phyloP scores from a whole-genome alignment of 2,329 filamentous ascomycete genomes.

The Arthrobotrys pseudoclavata region DNA sequence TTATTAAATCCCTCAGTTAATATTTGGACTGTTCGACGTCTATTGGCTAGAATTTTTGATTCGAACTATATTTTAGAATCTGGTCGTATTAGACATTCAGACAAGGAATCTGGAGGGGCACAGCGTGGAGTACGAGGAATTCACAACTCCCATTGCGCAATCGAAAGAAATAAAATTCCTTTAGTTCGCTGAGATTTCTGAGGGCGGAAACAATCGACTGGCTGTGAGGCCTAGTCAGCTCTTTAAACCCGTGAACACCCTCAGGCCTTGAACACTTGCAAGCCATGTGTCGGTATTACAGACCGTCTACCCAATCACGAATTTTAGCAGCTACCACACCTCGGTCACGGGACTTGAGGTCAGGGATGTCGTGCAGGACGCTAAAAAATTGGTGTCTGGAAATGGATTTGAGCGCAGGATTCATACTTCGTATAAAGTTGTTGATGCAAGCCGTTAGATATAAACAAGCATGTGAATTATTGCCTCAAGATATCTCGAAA shows the following conservation, averaged over 20 bases:
- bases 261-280: slow-evolving; percentile 27
- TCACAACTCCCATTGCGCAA: slow-evolving; percentile 41
- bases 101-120: slow-evolving; percentile 42
- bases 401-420: slow-evolving; percentile 39
- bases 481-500: slow-evolving; percentile 39
- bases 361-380: slow-evolving; percentile 60
- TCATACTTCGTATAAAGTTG: slow-evolving; percentile 33
- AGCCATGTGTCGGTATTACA: slow-evolving; percentile 57
- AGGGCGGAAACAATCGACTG: slow-evolving; percentile 57
- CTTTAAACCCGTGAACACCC: slow-evolving; percentile 49
- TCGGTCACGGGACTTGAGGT: slow-evolving; percentile 59
- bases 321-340: slow-evolving; percentile 57
- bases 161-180: slow-evolving; percentile 48
- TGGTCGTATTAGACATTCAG: slow-evolving; percentile 31
- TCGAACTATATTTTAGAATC: slow-evolving; percentile 44
- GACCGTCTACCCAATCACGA: slow-evolving; percentile 49
- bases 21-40: slow-evolving; percentile 18
- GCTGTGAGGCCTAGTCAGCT: slow-evolving; percentile 47
- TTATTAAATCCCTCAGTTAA: slow-evolving; percentile 57
- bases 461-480: slow-evolving; percentile 56
- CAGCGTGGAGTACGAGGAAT: slow-evolving; percentile 31
- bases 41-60: slow-evolving; percentile 31
- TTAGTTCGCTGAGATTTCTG: slow-evolving; percentile 41
- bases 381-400: slow-evolving; percentile 45
- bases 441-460: slow-evolving; percentile 41